Conservation (phyloP, 2,329 filamentous ascomycete genomes). For the Claviceps paspali region DNA sequence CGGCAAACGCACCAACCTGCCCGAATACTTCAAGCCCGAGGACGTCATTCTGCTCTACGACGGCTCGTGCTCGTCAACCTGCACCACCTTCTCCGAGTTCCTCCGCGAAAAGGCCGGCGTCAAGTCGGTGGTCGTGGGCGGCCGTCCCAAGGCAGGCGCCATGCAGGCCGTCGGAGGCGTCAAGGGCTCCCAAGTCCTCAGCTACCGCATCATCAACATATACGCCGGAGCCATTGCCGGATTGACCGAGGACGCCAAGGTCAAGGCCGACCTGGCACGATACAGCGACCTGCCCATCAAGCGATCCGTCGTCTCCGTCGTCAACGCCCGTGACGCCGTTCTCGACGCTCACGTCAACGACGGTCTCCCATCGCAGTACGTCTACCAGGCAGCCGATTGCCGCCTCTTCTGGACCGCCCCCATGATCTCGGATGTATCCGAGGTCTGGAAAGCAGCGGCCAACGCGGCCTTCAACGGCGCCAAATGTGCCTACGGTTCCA, state of each 20-base stretch:
- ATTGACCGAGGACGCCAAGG: slow-evolving; percentile 13
- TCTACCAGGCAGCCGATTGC: slow-evolving; percentile 32
- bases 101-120: slow-evolving; percentile 35
- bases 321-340: slow-evolving; percentile 27
- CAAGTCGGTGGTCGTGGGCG: slow-evolving; percentile 36
- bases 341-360: slow-evolving; percentile 20
- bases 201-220: slow-evolving; percentile 15
- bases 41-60: slow-evolving; percentile 45
- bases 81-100: slow-evolving; percentile 40
- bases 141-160: slow-evolving; percentile 27
- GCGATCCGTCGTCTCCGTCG: slow-evolving; percentile 17
- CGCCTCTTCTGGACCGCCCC: slow-evolving; percentile 33
- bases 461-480: slow-evolving; percentile 25
- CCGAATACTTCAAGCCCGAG: slow-evolving; percentile 38
- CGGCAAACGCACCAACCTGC: slow-evolving; percentile 18
- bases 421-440: slow-evolving; percentile 31
- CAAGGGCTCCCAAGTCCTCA: slow-evolving; percentile 30
- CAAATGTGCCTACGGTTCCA: slow-evolving; percentile 22
- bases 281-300: slow-evolving; percentile 18
- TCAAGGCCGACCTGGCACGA: slow-evolving; percentile 15
- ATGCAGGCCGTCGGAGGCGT: slow-evolving; percentile 40
- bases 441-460: slow-evolving; percentile 30
- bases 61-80: slow-evolving; percentile 43
- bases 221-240: slow-evolving; percentile 10
- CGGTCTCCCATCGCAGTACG: slow-evolving; percentile 30